Evolutionary conservation across 2,329 filamentous ascomycete genomes (phyloP).

Genomic region (Dothistroma pini): DNA sequence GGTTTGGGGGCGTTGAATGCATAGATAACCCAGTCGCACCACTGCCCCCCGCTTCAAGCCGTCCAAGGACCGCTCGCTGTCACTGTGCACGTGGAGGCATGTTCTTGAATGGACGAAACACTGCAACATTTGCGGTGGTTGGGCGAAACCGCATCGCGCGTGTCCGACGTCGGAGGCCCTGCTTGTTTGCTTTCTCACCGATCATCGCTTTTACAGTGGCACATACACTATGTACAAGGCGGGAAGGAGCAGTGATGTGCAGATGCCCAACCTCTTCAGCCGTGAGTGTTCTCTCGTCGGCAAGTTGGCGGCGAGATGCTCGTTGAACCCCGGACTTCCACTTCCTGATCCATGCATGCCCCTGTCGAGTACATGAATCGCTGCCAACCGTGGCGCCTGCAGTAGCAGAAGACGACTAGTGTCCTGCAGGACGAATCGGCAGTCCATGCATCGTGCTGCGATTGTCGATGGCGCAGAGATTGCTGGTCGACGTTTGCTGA

Average conservation of each 20-base stretch:
- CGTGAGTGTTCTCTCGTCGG: background rate
- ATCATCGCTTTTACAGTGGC: background rate
- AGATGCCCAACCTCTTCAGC: background rate
- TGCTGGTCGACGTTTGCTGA: background rate
- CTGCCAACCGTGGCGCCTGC: background rate
- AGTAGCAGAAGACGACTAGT: constrained; percentile 1
- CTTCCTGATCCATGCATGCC: background rate
- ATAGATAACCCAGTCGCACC: background rate
- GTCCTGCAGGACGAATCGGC: background rate
- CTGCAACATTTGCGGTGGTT: background rate
- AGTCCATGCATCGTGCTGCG: background rate
- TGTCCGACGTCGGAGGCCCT: background rate
- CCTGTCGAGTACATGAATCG: constrained; percentile 2
- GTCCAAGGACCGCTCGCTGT: background rate
- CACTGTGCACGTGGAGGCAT: background rate
- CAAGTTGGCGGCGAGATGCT: background rate
- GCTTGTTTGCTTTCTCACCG: background rate
- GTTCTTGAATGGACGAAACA: background rate
- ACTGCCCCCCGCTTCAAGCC: background rate
- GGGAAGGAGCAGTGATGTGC: background rate
- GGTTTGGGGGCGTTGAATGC: background rate
- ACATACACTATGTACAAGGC: background rate
- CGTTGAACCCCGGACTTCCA: background rate
- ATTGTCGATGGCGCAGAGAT: background rate
- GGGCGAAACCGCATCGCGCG: background rate